Conservation (phyloP, 1,139 yeast genomes). For the Waltiozyma sp. region DNA sequence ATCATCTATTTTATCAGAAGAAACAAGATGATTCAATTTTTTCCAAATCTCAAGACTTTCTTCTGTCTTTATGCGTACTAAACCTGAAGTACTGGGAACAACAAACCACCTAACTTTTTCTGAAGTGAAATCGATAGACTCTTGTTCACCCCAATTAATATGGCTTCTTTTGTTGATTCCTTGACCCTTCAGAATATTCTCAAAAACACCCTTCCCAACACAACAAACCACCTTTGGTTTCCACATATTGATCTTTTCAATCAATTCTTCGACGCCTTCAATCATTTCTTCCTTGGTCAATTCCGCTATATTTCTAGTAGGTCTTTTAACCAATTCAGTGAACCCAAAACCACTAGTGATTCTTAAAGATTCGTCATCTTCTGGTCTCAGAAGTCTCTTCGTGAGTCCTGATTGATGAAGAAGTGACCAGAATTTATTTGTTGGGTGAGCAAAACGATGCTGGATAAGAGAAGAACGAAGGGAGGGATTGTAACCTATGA, state of each 20-base stretch:
- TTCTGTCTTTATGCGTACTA: constrained; percentile 37
- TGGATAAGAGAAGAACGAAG: constrained; percentile 49
- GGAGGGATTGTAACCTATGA: constrained; percentile 73
- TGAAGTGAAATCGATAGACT: constrained; percentile 9
- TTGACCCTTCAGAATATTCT: constrained; percentile 28
- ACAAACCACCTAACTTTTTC: constrained; percentile 22
- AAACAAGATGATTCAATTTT: constrained; percentile 22
- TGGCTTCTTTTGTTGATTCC: constrained; percentile 15
- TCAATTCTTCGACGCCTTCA: constrained; percentile 42
- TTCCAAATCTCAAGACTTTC: constrained; percentile 11
- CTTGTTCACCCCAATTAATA: constrained; percentile 37
- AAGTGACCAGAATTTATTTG: constrained; percentile 63
- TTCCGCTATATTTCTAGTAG: constrained; percentile 52
- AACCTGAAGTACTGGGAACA: constrained; percentile 73
- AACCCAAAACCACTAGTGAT: constrained; percentile 47
- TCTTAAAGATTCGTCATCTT: constrained; percentile 33
- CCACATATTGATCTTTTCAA: constrained; percentile 31
- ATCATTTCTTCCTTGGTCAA: constrained; percentile 41
- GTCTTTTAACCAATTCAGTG: constrained; percentile 58
- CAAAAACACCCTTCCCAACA: constrained; percentile 80
- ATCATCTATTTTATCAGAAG: not conserved
- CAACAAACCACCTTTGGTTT: constrained; percentile 39
- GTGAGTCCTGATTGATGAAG: constrained; percentile 44
- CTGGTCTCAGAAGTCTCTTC: constrained; percentile 19
- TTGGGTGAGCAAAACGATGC: constrained; percentile 66